Evolutionary conservation across 306 rosid genomes (phyloP).

Genomic region (Lathyrus oleraceus): DNA sequence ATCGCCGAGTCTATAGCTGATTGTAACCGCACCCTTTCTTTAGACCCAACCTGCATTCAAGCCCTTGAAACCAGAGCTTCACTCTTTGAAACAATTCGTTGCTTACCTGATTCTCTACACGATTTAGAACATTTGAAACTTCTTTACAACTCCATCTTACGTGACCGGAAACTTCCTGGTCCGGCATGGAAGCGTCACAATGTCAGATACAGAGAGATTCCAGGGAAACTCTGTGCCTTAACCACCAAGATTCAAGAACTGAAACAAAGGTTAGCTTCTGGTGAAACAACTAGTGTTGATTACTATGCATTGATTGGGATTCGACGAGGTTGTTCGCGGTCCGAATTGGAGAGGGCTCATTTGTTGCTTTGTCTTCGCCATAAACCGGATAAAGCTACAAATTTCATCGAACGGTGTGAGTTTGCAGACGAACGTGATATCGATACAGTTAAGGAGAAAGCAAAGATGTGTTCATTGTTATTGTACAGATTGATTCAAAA

Average conservation of each 20-base stretch:
- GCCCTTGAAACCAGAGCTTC: constrained; percentile 89
- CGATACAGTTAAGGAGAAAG: constrained; percentile 74
- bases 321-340: constrained; percentile 84
- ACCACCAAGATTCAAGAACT: constrained; percentile 63
- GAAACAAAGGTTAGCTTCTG: constrained; percentile 70
- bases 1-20: constrained; percentile 89
- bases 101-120: constrained; percentile 84
- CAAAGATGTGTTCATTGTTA: constrained; percentile 74
- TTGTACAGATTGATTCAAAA: constrained; percentile 85
- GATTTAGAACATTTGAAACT: constrained; percentile 90
- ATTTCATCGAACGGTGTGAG: constrained; percentile 80
- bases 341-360: constrained; percentile 86
- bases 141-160: constrained; percentile 74
- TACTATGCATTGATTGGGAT: constrained; percentile 77
- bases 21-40: constrained; percentile 80
- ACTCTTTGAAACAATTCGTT: constrained; percentile 70
- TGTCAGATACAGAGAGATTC: constrained; percentile 77
- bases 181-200: constrained; percentile 93
- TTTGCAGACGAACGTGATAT: constrained; percentile 66
- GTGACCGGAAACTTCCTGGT: constrained; percentile 85
- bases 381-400: constrained; percentile 78
- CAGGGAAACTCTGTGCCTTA: constrained; percentile 72
- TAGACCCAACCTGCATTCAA: constrained; percentile 75
- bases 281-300: constrained; percentile 71
- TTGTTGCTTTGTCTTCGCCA: constrained; percentile 67